phyloP scores from a whole-genome alignment of 441 rosid genomes.

The Cnidoscolus chayamansa region DNA sequence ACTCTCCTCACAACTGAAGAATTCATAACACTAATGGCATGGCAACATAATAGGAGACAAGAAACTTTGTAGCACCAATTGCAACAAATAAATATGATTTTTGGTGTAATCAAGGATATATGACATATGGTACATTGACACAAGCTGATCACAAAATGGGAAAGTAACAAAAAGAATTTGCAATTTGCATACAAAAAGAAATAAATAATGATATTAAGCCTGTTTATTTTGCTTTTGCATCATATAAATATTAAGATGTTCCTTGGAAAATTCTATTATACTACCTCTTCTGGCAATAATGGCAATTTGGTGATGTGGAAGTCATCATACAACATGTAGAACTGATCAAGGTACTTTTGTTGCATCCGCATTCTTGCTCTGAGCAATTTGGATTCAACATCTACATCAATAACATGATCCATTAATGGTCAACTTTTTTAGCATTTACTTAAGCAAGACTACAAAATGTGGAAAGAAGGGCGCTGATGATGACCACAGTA shows the following conservation, averaged over 20 bases:
- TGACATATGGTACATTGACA: background rate
- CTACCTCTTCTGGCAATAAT: slow-evolving; percentile 91
- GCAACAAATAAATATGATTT: background rate
- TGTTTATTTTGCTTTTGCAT: background rate
- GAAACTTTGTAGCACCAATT: background rate
- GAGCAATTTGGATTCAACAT: slow-evolving; percentile 82
- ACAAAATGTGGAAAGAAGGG: slow-evolving; percentile 1
- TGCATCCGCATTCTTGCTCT: slow-evolving; percentile 97
- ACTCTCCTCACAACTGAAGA: background rate
- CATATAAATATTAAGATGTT: background rate
- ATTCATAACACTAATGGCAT: background rate
- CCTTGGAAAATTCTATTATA: background rate
- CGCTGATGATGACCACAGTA: background rate
- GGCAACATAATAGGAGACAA: background rate
- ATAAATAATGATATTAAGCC: background rate
- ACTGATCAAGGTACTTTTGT: slow-evolving; percentile 95
- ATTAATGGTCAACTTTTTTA: slow-evolving; percentile 14
- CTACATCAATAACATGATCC: slow-evolving; percentile 34
- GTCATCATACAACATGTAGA: slow-evolving; percentile 96
- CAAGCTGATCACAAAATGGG: background rate
- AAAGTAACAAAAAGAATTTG: background rate
- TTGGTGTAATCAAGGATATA: background rate
- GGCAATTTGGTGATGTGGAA: slow-evolving; percentile 95
- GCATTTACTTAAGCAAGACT: slow-evolving; percentile 11
- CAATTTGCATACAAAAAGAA: background rate